Conservation (phyloP, 2,329 filamentous ascomycete genomes). For the Exophiala alcalophila region DNA sequence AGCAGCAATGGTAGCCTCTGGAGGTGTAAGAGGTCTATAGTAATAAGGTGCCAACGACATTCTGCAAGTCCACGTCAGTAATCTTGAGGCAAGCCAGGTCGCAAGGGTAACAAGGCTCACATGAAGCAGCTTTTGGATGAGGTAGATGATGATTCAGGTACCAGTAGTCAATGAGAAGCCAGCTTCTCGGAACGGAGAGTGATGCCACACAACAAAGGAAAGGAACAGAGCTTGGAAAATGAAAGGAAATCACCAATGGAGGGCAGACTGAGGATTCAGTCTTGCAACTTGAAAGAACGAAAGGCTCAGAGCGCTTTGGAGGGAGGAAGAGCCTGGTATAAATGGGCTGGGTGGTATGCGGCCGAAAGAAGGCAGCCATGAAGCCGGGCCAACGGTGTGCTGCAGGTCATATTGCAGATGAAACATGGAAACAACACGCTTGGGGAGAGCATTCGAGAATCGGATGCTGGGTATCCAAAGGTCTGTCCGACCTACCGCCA, state of each 20-base stretch:
- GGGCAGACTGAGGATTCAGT: conserved; percentile 20
- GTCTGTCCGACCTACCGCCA: conserved; percentile 13
- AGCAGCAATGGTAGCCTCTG: conserved; percentile 36
- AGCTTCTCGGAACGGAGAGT: conserved; percentile 23
- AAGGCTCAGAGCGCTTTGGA: conserved; percentile 29
- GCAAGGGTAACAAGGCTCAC: conserved; percentile 19
- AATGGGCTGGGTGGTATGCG: conserved; percentile 28
- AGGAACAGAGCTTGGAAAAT: conserved; percentile 20
- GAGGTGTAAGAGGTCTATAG: conserved; percentile 47
- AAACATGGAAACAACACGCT: conserved; percentile 29
- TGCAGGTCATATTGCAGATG: conserved; percentile 25
- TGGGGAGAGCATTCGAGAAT: conserved; percentile 21
- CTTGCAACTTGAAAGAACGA: conserved; percentile 29
- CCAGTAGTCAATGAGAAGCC: conserved; percentile 23
- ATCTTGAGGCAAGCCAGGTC: conserved; percentile 8
- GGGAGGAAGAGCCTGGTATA: conserved; percentile 27
- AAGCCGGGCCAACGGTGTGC: conserved; percentile 25
- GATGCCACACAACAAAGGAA: conserved; percentile 27
- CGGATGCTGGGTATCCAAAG: conserved; percentile 19
- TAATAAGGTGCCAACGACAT: conserved; percentile 44
- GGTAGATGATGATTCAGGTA: conserved; percentile 13
- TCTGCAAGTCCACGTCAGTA: conserved; percentile 28
- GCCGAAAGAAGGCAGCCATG: conserved; percentile 18
- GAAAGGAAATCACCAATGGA: conserved; percentile 25
- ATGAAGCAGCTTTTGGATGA: conserved; percentile 20